A percentile compares a stretch with the other conserved stretches of the same genome.
These are phyloP conservation scores for Aspergillus quadrilineatus DNA, from an alignment of 2,329 filamentous ascomycete genomes.

Conservation along the genomic window DNA sequence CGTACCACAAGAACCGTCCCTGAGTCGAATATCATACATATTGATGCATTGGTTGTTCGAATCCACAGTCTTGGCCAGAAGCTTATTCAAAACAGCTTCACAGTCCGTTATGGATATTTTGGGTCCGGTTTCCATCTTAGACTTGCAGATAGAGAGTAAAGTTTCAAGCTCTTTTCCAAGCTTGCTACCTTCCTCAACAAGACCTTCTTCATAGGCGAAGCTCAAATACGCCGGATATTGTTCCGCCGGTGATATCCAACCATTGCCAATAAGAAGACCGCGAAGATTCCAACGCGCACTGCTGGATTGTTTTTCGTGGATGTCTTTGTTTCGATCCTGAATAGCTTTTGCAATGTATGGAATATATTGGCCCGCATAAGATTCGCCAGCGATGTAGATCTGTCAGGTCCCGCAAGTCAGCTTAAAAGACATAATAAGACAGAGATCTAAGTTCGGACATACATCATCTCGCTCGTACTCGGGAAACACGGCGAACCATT, in stretches of 20 bases:
- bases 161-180: slow-evolving; percentile 65
- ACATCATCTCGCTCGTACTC: slow-evolving; percentile 92
- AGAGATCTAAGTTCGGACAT: slow-evolving; percentile 41
- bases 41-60: slow-evolving; percentile 69
- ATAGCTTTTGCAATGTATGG: slow-evolving; percentile 95
- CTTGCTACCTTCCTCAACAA: slow-evolving; percentile 68
- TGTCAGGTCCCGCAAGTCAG: slow-evolving; percentile 40
- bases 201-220: slow-evolving; percentile 72
- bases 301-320: slow-evolving; percentile 30
- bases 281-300: slow-evolving; percentile 69
- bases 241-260: slow-evolving; percentile 88
- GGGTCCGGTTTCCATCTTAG: slow-evolving; percentile 57
- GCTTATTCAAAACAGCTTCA: slow-evolving; percentile 71
- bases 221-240: slow-evolving; percentile 87
- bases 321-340: slow-evolving; percentile 76
- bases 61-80: slow-evolving; percentile 66
- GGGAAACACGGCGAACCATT: slow-evolving; percentile 86
- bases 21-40: slow-evolving; percentile 94
- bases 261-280: slow-evolving; percentile 91
- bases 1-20: slow-evolving; percentile 83
- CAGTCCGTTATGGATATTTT: slow-evolving; percentile 69
- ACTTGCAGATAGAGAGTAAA: slow-evolving; percentile 67
- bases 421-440: background rate
- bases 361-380: slow-evolving; percentile 94
- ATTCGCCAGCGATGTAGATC: slow-evolving; percentile 95